Evolutionary conservation across 768 basidiomycete species (phyloP), one percentile per base, ranked within the genome.

Genomic region (Suillus hirtellus): DNA sequence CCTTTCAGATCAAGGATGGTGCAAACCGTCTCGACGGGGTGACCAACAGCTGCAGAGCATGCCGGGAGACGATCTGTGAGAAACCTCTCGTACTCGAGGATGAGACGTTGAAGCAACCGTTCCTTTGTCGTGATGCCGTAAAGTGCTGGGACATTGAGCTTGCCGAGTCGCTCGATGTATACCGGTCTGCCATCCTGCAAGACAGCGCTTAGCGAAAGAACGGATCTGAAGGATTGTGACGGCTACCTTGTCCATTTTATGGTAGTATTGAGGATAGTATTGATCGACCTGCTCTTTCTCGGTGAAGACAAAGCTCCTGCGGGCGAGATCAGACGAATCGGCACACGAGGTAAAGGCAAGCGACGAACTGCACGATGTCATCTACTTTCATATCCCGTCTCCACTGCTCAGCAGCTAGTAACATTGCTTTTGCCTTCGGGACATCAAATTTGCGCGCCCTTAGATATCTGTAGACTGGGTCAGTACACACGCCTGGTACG

Each of bases 231-330:
- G 31, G 42, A 3, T 17, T 6, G 43, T 44, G 46, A 60, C 35
- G 46, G 37, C 44, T 61, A 94, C 94, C 82, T 89, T 95, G 82
- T 99, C 96, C 68, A 82, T 90, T 80, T 93, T 96, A 81, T 99
- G 96, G 76, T 98, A 97, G 77, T 86, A 97, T 70, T 96, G 95
- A 2, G 96, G 95, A 71, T 97, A 99, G 70, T 90, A 94, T 78
- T 92, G 90, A 82, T 95, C 86, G 9, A 98, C 95, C 69, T 87
- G 82, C 43, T 76, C 77, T 72, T 89, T 89, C 77, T 97, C 95
- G 62, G 84, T 84, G 76, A 96, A 98, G 60, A 90, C 86, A 73
- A 97, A 99, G 72, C 84, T 88, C 68, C 93, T 93, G 64, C 4
- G 4, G 17, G 21, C 1, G 54, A 21, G 50, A 46, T 42, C n/a